These are phyloP conservation scores for Candida insectorum DNA, from an alignment of 805 yeast genomes.

Conservation along the genomic window DNA sequence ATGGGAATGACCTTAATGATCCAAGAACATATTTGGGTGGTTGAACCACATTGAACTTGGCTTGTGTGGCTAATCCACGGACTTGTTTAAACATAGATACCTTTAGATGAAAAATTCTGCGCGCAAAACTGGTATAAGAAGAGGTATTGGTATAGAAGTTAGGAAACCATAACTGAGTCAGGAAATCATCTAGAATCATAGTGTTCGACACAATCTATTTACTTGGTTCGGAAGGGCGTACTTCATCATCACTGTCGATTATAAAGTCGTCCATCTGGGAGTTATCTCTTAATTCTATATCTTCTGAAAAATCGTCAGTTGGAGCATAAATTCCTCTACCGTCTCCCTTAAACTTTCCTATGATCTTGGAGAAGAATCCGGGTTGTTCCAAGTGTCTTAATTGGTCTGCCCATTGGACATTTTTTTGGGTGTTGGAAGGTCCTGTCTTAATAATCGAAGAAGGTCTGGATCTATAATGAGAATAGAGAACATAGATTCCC, in stretches of 20 bases:
- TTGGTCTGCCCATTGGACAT: constrained; percentile 48
- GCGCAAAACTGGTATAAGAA: no score
- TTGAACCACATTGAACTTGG: constrained; percentile 22
- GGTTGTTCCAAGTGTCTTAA: constrained; percentile 26
- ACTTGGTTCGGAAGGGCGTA: no score
- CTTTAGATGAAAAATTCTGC: no score
- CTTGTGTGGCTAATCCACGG: constrained; percentile 29
- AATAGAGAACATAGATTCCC: constrained; percentile 39
- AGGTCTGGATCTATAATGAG: constrained; percentile 35
- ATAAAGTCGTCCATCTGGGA: constrained; percentile 37
- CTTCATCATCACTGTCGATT: constrained; percentile 53
- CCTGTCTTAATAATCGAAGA: constrained; percentile 40
- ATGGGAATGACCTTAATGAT: constrained; percentile 80
- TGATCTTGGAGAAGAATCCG: constrained; percentile 36
- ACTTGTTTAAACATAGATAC: constrained; percentile 25
- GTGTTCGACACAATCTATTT: no score
- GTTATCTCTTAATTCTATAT: constrained; percentile 42
- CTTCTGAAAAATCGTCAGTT: constrained; percentile 25
- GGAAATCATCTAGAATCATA: no score
- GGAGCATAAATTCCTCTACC: constrained; percentile 7
- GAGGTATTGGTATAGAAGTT: no score
- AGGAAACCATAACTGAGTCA: no score
- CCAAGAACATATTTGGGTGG: constrained; percentile 77
- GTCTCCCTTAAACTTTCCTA: constrained; percentile 27
- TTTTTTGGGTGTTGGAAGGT: constrained; percentile 34